A percentile compares a stretch with the other conserved stretches of the same genome.
These are phyloP conservation scores for Scedosporium dehoogii DNA, from an alignment of 2,329 filamentous ascomycete genomes.

Conservation along the genomic window DNA sequence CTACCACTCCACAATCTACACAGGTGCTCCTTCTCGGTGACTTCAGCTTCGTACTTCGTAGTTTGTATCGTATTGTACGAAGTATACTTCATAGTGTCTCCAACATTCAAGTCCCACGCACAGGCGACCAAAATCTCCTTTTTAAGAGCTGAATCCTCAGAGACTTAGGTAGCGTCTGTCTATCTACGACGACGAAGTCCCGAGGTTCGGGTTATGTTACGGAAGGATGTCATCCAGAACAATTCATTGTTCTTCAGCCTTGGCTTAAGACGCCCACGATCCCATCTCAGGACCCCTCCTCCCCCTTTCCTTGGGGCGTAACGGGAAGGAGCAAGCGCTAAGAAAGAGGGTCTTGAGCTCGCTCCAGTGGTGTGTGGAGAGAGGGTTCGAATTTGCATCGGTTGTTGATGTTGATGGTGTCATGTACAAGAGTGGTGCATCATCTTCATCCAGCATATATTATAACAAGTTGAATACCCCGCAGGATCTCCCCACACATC, in stretches of 20 bases:
- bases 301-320: background rate
- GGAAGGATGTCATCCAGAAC: no score
- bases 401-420: background rate
- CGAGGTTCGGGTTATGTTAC: no score
- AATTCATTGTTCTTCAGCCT: no score
- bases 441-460: background rate
- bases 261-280: no score
- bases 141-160: background rate
- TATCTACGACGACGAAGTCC: no score
- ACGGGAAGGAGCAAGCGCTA: background rate
- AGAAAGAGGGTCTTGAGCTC: background rate
- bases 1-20: no score
- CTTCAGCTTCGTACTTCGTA: no score
- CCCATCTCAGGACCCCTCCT: background rate
- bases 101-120: no score
- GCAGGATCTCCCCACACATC: background rate
- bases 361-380: background rate
- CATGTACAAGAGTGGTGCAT: background rate
- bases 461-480: background rate
- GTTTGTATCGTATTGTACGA: no score
- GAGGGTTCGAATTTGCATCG: background rate
- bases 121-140: no score
- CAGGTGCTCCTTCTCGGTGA: no score
- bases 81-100: no score
- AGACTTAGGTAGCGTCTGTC: background rate